Evolutionary conservation across 169 alveolate genomes (phyloP).

Genomic region (Theileria orientalis): DNA sequence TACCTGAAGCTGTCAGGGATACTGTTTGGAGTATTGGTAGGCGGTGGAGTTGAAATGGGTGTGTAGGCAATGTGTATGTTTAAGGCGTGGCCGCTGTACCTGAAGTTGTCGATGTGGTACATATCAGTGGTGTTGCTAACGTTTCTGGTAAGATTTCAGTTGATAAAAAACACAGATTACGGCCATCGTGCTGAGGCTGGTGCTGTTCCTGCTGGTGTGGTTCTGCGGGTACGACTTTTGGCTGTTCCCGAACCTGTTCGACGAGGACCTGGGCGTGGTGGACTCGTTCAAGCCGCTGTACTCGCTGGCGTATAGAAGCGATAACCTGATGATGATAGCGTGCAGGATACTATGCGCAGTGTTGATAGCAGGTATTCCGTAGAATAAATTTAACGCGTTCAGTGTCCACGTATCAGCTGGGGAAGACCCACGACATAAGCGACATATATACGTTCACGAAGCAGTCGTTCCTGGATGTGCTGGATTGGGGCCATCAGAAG

Average conservation of each 20-base stretch:
- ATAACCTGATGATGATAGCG: slow-evolving; percentile 67
- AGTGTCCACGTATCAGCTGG: slow-evolving; percentile 74
- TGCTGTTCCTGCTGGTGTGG: slow-evolving; percentile 76
- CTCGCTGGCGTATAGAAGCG: slow-evolving; percentile 71
- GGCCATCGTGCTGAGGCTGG: slow-evolving; percentile 70
- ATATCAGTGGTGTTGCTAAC: slow-evolving; percentile 78
- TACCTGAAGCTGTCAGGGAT: slow-evolving; percentile 70
- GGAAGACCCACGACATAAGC: slow-evolving; percentile 79
- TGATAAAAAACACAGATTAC: slow-evolving; percentile 20
- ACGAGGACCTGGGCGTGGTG: slow-evolving; percentile 84
- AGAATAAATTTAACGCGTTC: background rate
- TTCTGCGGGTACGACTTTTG: slow-evolving; percentile 83
- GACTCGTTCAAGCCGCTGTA: slow-evolving; percentile 82
- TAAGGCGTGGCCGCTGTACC: slow-evolving; percentile 84
- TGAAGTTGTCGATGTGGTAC: slow-evolving; percentile 82
- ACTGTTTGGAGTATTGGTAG: slow-evolving; percentile 75
- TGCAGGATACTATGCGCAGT: slow-evolving; percentile 79
- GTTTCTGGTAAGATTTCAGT: slow-evolving; percentile 52
- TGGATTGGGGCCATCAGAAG: slow-evolving; percentile 85
- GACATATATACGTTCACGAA: slow-evolving; percentile 81
- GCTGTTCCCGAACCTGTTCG: slow-evolving; percentile 84
- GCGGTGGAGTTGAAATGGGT: background rate
- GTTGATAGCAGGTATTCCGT: slow-evolving; percentile 71
- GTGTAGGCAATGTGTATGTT: slow-evolving; percentile 78
- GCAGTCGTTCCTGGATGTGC: slow-evolving; percentile 81